Base-by-base conservation (phyloP, 148 eudicot genomes). In the Nepenthes mirabilis region DNA sequence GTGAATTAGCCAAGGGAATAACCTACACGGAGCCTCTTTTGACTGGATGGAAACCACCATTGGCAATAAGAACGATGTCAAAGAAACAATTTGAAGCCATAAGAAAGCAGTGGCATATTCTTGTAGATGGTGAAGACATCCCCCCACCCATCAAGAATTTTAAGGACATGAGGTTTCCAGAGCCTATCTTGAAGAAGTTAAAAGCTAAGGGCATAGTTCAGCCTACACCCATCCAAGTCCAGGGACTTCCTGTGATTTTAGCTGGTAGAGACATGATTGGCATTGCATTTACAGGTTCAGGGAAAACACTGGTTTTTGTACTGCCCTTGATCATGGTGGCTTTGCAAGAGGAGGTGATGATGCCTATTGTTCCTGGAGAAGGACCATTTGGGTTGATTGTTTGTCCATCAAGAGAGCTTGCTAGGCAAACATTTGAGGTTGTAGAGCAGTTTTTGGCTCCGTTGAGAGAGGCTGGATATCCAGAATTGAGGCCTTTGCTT, bases 111-210 rank as follows among this genome's bases (percentile, higher is more conserved):
- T 90, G 88, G 91, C 95, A 90, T 72, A 90, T 90, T 52, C 73
- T 86, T 32, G 97, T 90, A 2, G 91, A 87, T 33, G 97, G 95
- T 3, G 91, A 90, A 37, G 86, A 90, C 10, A 66, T 80, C 51
- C 91, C 97, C 0, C 95, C 95, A 1, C 97, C 95, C 9, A 90
- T 90, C n/a, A 87, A 90, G 72, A 84, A 82, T 61, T 90, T 90
- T 14, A 77, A 59, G 79, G 95, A 87, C 32, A 87, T 90, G 95
- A 69, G 82, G 55, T 83, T 88, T 61, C 93, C 96, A 0, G 83
- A 85, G 5, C 85, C 96, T 2, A 60, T 88, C 61, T 52, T 88
- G 67, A 74, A 60, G 68, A 77, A 59, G 51, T 63, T 88, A 58
- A 79, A 79, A 59, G 75, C 68, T 4, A 88, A 85, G 71, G 89